Base-by-base conservation (phyloP, 345 rosid genomes). In the Gossypium rotundifolium region DNA sequence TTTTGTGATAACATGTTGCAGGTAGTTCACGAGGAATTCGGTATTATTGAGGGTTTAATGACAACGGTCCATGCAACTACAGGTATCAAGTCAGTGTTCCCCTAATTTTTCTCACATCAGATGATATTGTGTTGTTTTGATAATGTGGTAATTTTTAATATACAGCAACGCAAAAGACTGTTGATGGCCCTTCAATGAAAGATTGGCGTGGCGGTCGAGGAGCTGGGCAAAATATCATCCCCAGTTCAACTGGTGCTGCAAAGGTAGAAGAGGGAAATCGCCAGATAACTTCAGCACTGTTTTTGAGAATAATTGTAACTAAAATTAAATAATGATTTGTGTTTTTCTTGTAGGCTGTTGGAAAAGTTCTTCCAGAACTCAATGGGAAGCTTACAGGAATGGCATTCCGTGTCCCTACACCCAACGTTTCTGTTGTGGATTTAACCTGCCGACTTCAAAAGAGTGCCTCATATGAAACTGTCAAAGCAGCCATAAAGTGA, bases 191-290 rank as follows among this genome's bases (percentile, higher is more conserved):
- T 66, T 96, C 99, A 49, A 91, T 80, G 93, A 96, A 96, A 84
- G 99, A 96, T 81, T 96, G 99, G 99, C 81, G 99, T 82, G 99
- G 99, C 48, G 99, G 99, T 22, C 89, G 98, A 53, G 99, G 99
- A 61, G 99, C 99, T 74, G 89, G 84, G 67, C 99, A 96, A 84
- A 96, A 96, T 82, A 96, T 96, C 78, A 96, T 96, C 85, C 99
- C 99, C 70, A 96, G 99, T 81, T 93, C 99, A 45, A 96, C 99
- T 60, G 99, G 98, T 60, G 98, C 99, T 70, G 99, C 99, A 4
- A 96, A 91, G 93, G 99, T 93, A 83, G 73, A 58, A 3, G 9
- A 16, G 25, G 18, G 18, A 67, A 46, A 46, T 61, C 27, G 12
- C 51, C 63, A 11, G 44, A 29, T 6, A 17, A 10, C 16, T 57